Evolutionary conservation across 768 basidiomycete genomes (phyloP).

Genomic region (Trichaptum fuscoviolaceum): DNA sequence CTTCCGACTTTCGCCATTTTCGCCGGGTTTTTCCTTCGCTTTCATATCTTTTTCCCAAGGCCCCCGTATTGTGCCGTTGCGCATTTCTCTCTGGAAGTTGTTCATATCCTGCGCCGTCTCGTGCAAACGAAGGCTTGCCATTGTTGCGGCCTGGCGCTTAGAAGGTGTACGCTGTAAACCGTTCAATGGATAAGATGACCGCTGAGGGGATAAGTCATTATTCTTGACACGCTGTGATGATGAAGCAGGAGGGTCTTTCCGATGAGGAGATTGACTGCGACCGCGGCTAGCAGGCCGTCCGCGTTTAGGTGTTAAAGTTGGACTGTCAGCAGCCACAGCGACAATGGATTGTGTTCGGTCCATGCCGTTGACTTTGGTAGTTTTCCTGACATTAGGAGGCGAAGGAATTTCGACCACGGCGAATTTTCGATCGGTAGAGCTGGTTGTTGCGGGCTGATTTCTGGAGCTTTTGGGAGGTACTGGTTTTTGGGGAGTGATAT

Average conservation of each 20-base stretch:
- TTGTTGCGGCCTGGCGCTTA: conserved; percentile 49
- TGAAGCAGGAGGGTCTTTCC: not conserved
- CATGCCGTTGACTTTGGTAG: conserved; percentile 1
- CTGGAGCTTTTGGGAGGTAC: not conserved
- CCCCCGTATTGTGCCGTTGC: conserved; percentile 26
- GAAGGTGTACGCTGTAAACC: conserved; percentile 9
- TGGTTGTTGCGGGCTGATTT: not conserved
- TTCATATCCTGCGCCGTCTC: conserved; percentile 75
- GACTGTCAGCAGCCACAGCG: conserved; percentile 20
- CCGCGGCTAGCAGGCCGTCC: not conserved
- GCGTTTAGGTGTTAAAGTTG: conserved; percentile 17
- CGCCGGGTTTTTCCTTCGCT: conserved; percentile 16
- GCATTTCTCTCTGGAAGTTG: conserved; percentile 64
- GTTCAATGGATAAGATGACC: conserved; percentile 4
- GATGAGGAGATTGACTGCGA: conserved; percentile 1
- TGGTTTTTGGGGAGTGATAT: not conserved
- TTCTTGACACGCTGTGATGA: conserved; percentile 4
- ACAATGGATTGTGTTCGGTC: conserved; percentile 18
- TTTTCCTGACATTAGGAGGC: not conserved
- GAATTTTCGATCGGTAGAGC: not conserved
- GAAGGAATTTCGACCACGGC: not conserved
- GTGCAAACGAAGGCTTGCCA: conserved; percentile 38
- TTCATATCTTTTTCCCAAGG: conserved; percentile 18
- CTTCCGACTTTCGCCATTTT: conserved; percentile 8
- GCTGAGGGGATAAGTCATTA: conserved; percentile 6